Evolutionary conservation across 805 yeast genomes (phyloP), one percentile per base, ranked within the genome.

Genomic region (Lachancea quebecensis): DNA sequence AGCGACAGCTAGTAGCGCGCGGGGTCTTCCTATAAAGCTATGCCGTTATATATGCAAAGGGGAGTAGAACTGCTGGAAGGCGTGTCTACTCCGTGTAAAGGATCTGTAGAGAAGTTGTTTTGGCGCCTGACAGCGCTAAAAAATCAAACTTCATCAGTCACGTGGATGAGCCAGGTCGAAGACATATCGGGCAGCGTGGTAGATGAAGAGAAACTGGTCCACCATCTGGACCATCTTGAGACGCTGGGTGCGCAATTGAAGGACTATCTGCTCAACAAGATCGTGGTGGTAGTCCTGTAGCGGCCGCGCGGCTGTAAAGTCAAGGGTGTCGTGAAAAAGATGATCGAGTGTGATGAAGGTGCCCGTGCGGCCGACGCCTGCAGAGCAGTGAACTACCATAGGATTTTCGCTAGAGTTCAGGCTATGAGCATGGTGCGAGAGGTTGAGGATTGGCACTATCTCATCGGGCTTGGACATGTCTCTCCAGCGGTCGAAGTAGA

Each of bases 351-450:
- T 79, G 48, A 87, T 78, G 57, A 82, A 85, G 1, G 96, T 88
- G 2, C 99, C 99, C 0, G 98, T 87, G 51, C 99, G 70, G 2
- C 99, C 99, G 49, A 95, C 91, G 1, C 99, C 99, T 0, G 99
- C 99, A 4, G 96, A 88, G 57, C 99, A 93, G 60, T 93, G 99
- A 16, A 85, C 85, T 37, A 89, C 67, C 1, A 81, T 71, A 16
- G 93, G 91, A 38, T 58, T 63, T 2, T 52, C 57, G 1, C 44
- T 35, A 7, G 54, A 49, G 38, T 64, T 64, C 21, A 67, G 47
- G 1, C 50, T 47, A 34, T 63, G 62, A 0, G 64, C 60, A 15
- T 64, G 59, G 3, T 50, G 49, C 31, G 64, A 58, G 28, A 70
- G 45, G 10, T 56, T 39, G 48, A 65, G 52, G 2, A 70, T 57